A percentile compares a stretch with the other conserved stretches of the same genome.
phyloP scores from a whole-genome alignment of 352 stramenopile species.

The Phytophthora pseudosyringae region DNA sequence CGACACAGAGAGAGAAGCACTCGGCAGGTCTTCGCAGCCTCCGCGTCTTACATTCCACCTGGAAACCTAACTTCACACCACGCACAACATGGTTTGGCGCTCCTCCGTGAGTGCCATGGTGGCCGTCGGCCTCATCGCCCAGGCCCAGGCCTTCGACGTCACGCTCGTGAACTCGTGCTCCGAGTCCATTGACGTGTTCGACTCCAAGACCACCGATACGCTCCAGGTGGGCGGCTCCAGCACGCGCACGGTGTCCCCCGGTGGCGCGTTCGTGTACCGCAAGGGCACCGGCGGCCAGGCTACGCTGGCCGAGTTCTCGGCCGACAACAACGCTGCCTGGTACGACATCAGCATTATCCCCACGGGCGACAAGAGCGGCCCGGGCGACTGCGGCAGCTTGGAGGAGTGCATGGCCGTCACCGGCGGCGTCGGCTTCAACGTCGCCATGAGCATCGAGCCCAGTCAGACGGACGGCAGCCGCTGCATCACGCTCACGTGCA shows the following conservation, averaged over 20 bases:
- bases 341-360: conserved; percentile 87
- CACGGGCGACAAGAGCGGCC: conserved; percentile 44
- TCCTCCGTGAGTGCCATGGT: conserved; percentile 28
- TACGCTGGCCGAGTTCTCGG: conserved; percentile 75
- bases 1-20: conserved; percentile 37
- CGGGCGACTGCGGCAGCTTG: conserved; percentile 58
- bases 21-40: conserved; percentile 21
- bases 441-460: conserved; percentile 71
- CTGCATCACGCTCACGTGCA: conserved; percentile 59
- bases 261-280: conserved; percentile 56
- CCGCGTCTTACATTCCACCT: conserved; percentile 30
- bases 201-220: conserved; percentile 43
- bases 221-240: conserved; percentile 40
- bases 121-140: conserved; percentile 31
- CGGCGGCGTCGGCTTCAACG: conserved; percentile 70
- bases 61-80: conserved; percentile 1
- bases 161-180: conserved; percentile 60
- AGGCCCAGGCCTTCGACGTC: conserved; percentile 46
- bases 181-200: conserved; percentile 54
- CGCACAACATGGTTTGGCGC: conserved; percentile 41
- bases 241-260: conserved; percentile 41
- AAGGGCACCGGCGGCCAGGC: conserved; percentile 53
- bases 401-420: conserved; percentile 59
- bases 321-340: conserved; percentile 55
- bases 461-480: conserved; percentile 41